These are phyloP conservation scores for Pestalotiopsis sp. DNA, from an alignment of 2,329 filamentous ascomycete genomes.

Conservation along the genomic window DNA sequence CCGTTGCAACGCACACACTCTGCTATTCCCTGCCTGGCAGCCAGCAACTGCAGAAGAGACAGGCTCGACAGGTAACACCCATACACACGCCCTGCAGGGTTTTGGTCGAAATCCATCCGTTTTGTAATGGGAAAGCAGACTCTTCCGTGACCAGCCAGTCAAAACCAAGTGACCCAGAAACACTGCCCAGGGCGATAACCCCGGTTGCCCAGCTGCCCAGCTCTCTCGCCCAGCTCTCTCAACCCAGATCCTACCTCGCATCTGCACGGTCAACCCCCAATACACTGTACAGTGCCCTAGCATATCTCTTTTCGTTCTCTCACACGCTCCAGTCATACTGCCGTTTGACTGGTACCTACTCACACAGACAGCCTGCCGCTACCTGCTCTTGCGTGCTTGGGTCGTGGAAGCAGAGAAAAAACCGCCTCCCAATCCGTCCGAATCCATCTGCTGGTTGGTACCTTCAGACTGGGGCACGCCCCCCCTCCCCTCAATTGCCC, in stretches of 20 bases:
- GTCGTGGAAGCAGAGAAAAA: background rate
- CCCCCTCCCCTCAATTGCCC: background rate
- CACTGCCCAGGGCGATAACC: background rate
- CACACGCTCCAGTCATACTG: background rate
- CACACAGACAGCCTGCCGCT: background rate
- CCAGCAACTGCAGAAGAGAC: background rate
- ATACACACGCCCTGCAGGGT: background rate
- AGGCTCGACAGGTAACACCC: background rate
- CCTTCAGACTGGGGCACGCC: background rate
- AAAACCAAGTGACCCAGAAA: background rate
- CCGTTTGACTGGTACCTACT: background rate
- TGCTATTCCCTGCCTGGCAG: background rate
- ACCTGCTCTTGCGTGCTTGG: background rate
- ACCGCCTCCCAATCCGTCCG: background rate
- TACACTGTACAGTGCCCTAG: background rate
- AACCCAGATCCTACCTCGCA: background rate
- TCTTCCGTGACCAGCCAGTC: background rate
- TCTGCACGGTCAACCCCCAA: background rate
- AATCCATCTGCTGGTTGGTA: background rate
- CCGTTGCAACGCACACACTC: conserved; percentile 1
- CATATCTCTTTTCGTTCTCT: background rate
- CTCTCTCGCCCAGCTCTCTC: background rate
- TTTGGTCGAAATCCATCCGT: background rate
- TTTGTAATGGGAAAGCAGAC: background rate
- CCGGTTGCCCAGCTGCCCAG: too few species aligned